Evolutionary conservation across 257 asterid species (phyloP).

Genomic region (Mitragyna speciosa): DNA sequence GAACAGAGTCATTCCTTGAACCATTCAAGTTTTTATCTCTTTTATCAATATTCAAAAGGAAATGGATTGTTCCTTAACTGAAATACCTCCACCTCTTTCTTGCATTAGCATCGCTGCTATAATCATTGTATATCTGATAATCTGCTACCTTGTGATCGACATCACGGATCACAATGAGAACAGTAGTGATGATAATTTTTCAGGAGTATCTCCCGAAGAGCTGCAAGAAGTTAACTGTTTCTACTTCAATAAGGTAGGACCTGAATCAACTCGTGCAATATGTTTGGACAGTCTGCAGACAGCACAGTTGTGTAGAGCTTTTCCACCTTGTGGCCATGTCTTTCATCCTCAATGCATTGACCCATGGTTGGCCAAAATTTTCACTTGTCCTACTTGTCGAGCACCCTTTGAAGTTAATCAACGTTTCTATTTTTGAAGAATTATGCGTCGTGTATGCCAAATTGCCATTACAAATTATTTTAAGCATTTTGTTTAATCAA

Average conservation of each 20-base stretch:
- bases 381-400: conserved; percentile 58
- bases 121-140: conserved; percentile 37
- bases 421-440: conserved; percentile 14
- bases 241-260: conserved; percentile 29
- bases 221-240: conserved; percentile 44
- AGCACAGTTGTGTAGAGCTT: conserved; percentile 43
- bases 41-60: not conserved
- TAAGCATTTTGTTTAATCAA: not conserved
- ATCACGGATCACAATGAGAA: conserved; percentile 28
- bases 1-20: not conserved
- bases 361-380: conserved; percentile 53
- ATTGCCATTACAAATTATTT: not conserved
- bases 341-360: conserved; percentile 69
- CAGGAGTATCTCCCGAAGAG: conserved; percentile 43
- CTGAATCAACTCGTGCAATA: conserved; percentile 42
- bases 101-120: conserved; percentile 41
- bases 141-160: conserved; percentile 50
- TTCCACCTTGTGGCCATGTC: conserved; percentile 60
- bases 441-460: not conserved
- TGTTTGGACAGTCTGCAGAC: conserved; percentile 51
- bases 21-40: not conserved
- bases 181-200: not conserved
- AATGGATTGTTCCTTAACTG: conserved; percentile 34
- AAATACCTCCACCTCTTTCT: conserved; percentile 52
- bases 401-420: conserved; percentile 36